Base-by-base conservation (phyloP, 345 rosid genomes). In the Boechera retrofracta region DNA sequence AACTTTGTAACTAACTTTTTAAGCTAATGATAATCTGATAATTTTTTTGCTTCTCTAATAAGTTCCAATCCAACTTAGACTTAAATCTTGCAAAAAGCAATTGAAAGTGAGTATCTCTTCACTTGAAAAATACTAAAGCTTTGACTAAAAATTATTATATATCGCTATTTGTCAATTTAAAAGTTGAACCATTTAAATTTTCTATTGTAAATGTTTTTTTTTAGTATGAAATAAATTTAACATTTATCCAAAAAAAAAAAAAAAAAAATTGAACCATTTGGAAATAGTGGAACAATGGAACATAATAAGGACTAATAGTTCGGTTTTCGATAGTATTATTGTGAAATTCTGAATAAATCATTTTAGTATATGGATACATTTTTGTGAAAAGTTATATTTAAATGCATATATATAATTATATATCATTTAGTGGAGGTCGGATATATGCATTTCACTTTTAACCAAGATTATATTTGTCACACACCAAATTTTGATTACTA, bases 401-500 rank as follows among this genome's bases (percentile, higher is more conserved):
- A 32, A 32, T 58, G 32, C 12, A 58, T 41, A 28, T 36, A 60
- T 31, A 28, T 54, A 53, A 73, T 66, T 41, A 28, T 36, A 38
- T 31, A 28, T 54, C 61, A 73, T 66, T 39, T 31, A 74, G 72
- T 74, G 78, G 78, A 64, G 72, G 49, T 45, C 48, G 48, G 39
- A 65, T 15, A 65, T 55, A 24, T 74, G 72, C 65, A 26, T 64
- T 63, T 64, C 55, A 41, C 63, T 73, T 63, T 73, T 51, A 38
- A 52, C 69, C 63, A 49, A 72, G 11, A 59, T 71, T 47, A n/a
- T 48, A 38, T 61, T 48, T 57, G 71, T 54, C 65, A 18, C 12
- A 39, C 45, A 24, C 6, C 35, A 67, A 67, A 7, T n/a, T 74
- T 57, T 74, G 41, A 67, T 66, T 75, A 47, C 73, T 39, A 61